Evolutionary conservation across 129 eudicot species (phyloP).

Genomic region (Chrysanthemum seticuspe): DNA sequence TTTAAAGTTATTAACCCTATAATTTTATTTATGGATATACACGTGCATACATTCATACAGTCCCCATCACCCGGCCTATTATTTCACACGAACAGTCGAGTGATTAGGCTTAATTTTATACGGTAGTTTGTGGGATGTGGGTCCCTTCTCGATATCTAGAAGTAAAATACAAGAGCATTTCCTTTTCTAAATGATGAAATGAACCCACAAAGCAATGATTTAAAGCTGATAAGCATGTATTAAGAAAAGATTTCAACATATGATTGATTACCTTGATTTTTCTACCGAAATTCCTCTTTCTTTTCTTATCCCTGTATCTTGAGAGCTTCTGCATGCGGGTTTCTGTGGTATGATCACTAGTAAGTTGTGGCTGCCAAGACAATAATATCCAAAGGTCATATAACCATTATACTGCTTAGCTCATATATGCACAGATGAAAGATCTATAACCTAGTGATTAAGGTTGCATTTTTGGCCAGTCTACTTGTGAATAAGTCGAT

Average conservation of each 20-base stretch:
- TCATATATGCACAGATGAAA: background rate
- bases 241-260: background rate
- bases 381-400: conserved; percentile 41
- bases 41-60: background rate
- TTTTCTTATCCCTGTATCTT: conserved; percentile 79
- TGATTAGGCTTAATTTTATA: too few species aligned
- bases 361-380: conserved; percentile 41
- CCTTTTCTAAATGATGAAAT: background rate
- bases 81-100: too few species aligned
- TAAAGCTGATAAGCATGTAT: background rate
- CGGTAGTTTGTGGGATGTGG: background rate
- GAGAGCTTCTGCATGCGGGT: conserved; percentile 76
- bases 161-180: background rate
- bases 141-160: background rate
- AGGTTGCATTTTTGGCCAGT: background rate
- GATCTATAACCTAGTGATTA: background rate
- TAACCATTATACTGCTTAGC: conserved; percentile 28
- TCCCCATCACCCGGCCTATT: too few species aligned
- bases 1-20: background rate
- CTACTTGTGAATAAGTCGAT: background rate
- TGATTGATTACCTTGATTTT: conserved; percentile 60
- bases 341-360: conserved; percentile 39
- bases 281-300: conserved; percentile 74
- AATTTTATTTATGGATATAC: background rate
- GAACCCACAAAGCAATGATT: background rate